Evolutionary conservation across 768 basidiomycete species (phyloP), one percentile per base, ranked within the genome.

Genomic region (Asterophora lycoperdoides): DNA sequence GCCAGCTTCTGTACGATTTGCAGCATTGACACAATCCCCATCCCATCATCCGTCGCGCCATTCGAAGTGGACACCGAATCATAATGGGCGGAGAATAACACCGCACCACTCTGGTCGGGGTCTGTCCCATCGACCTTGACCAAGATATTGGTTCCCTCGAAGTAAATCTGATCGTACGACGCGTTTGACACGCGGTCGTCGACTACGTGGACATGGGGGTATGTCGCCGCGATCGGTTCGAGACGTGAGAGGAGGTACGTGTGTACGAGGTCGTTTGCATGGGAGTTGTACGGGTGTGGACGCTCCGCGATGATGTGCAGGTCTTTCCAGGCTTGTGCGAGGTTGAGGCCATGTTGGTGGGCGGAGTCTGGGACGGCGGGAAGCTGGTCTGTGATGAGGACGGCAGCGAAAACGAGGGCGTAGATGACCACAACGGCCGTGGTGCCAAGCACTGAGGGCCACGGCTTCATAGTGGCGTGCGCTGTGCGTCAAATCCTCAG

Each of bases 251-350:
- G 67, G 28, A 93, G 65, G 60, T 82, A 83, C 0, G 64, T 60
- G 42, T 78, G 80, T 19, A 89, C 84, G 20, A 72, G 57, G 55
- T 87, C 84, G 59, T 92, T 93, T 14, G 80, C 77, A 65, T 83
- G 86, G 1, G 87, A 88, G 58, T 86, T 82, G 67, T 81, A 89
- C 0, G 89, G 81, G 63, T 87, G 89, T 0, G 89, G 90, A 20
- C 74, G 74, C 5, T 74, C 68, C 5, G 89, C 75, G 51, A 92
- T 81, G 18, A 41, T 5, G 8, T 58, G 54, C 15, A 58, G 41
- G 37, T 58, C 57, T n/a, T 56, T 44, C 38, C 55, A 54, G 8
- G 57, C 52, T 38, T 46, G 46, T 9, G 49, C 29, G 40, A 59
- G 19, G 19, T 57, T 53, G 41, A 56, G 51, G 34, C 50, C 54